These are phyloP conservation scores for Tulasnella sp. DNA, from an alignment of 768 basidiomycete species.

Conservation along the genomic window DNA sequence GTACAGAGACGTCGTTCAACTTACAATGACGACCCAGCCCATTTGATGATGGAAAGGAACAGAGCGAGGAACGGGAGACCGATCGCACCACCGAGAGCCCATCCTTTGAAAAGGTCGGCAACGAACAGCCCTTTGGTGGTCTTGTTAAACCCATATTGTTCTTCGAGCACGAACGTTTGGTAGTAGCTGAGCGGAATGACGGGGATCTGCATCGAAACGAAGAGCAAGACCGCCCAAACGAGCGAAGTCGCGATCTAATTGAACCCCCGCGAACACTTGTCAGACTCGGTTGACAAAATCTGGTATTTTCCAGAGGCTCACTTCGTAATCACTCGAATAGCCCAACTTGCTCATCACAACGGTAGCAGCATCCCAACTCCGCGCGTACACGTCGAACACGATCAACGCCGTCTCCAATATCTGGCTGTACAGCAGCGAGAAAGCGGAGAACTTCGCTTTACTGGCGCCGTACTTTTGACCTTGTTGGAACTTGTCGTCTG, in stretches of 20 bases:
- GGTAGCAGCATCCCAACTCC: constrained; percentile 69
- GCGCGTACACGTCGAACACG: constrained; percentile 70
- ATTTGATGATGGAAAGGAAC: constrained; percentile 83
- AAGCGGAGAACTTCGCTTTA: constrained; percentile 75
- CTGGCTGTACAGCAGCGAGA: constrained; percentile 70
- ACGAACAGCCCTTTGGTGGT: constrained; percentile 70
- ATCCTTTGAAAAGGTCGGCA: constrained; percentile 72
- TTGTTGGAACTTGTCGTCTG: constrained; percentile 66
- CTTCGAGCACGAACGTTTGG: constrained; percentile 88
- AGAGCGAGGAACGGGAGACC: constrained; percentile 80
- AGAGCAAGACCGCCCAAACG: constrained; percentile 61
- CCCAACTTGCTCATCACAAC: constrained; percentile 43
- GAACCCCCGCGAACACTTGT: too few relatives aligned
- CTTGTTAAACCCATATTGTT: constrained; percentile 97
- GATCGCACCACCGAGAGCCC: constrained; percentile 58
- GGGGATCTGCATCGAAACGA: constrained; percentile 57
- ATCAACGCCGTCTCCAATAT: constrained; percentile 59
- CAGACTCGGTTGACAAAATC: too few relatives aligned
- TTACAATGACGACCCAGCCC: constrained; percentile 80
- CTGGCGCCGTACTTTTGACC: constrained; percentile 87
- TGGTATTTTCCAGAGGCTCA: constrained; percentile 28
- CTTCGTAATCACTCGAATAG: constrained; percentile 66
- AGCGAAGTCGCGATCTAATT: constrained; percentile 76
- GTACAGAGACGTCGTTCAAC: not conserved
- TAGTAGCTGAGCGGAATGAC: constrained; percentile 72